Conservation (phyloP, 2,329 filamentous ascomycete genomes). For the Harringtonia lauricola region DNA sequence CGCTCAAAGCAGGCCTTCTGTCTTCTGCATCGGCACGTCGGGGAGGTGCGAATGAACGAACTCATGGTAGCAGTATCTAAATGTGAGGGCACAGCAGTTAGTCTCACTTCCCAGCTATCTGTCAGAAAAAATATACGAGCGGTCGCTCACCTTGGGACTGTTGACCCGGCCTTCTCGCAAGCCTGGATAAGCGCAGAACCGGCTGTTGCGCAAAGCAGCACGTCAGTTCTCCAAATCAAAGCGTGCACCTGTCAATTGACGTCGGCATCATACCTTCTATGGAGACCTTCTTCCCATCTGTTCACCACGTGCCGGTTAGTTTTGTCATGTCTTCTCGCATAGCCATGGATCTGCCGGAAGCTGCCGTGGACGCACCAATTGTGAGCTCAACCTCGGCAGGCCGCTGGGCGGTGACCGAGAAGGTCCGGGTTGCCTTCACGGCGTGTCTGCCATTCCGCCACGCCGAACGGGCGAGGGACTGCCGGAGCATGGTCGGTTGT, state of each 20-base stretch:
- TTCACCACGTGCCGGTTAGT: constrained; percentile 18
- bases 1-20: no score
- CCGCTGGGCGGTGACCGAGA: constrained; percentile 69
- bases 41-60: constrained; percentile 19
- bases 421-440: constrained; percentile 58
- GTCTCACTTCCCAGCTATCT: constrained; percentile 10
- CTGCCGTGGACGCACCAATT: constrained; percentile 52
- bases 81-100: constrained; percentile 16
- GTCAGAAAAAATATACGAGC: background rate
- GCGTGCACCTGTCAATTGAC: background rate
- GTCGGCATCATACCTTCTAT: constrained; percentile 65
- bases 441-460: constrained; percentile 51
- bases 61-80: constrained; percentile 98
- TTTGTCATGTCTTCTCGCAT: background rate
- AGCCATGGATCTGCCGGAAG: constrained; percentile 15
- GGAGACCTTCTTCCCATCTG: constrained; percentile 96
- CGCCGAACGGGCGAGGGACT: constrained; percentile 56
- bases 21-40: background rate
- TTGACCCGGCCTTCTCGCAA: constrained; percentile 92
- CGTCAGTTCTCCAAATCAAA: constrained; percentile 1
- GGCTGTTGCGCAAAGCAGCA: constrained; percentile 44
- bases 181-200: constrained; percentile 96
- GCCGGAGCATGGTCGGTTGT: constrained; percentile 49
- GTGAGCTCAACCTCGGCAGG: constrained; percentile 94
- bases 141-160: constrained; percentile 62